Base-by-base conservation (phyloP, 495 filamentous ascomycete genomes). In the Podospora sp. region DNA sequence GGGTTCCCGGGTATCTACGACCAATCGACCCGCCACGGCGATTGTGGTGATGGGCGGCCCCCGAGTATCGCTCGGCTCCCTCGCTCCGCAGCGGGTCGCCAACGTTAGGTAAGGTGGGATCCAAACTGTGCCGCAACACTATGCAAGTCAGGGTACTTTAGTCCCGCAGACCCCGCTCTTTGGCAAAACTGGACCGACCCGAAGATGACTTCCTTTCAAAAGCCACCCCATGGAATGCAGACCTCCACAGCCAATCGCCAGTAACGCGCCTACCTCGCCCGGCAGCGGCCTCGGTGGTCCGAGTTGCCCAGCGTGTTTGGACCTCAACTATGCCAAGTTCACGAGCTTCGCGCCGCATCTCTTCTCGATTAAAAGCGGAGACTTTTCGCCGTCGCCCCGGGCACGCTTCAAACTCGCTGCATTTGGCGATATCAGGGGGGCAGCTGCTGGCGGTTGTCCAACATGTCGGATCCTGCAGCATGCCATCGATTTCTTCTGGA, bases 401-500 rank as follows among this genome's bases (percentile, higher is more conserved):
- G 57, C 65, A 4, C 58, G 58, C 3, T 67, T 62, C 65, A 21
- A 49, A 21, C 51, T 67, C 33, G 29, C 50, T 49, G 16, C 26
- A 0, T 62, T 57, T 27, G 50, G 27, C 26, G 14, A 67, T 2
- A 49, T 67, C 24, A 27, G 36, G 18, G n/a, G 1, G 25, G 9
- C 36, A 24, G 64, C 64, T 9, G 65, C 57, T 14, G 36, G 65
- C 27, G 65, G 65, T 12, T 69, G 67, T 6, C 22, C 22, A 1
- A 33, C 53, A 24, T 69, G 67, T 22, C 49, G 26, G 52, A 25
- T 61, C 11, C 14, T 69, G n/a, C 63, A 62, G 27, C 57, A 57
- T 14, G 68, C 57, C 49, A 63, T 66, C 11, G 60, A 29, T 58
- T 14, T 51, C 1, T 69, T 69, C 25, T 69, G 68, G 68, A 56